Conservation (phyloP, 208 protist genomes). For the Leishmania aethiopica region DNA sequence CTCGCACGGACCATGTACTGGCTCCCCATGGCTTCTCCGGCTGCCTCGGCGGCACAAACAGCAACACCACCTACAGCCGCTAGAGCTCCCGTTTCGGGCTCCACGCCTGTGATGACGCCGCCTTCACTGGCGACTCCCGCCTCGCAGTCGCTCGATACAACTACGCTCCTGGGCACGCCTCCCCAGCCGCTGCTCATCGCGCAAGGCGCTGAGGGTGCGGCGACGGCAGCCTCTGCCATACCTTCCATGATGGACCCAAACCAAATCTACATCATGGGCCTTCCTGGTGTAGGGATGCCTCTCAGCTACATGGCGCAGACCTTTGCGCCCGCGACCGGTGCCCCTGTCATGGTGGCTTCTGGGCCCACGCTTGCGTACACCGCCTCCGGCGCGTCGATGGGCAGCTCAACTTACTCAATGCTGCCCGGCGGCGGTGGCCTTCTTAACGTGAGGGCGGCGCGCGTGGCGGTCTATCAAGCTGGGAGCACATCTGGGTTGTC, state of each 20-base stretch:
- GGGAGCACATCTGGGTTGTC: neutral
- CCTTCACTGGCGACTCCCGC: neutral
- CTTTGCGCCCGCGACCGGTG: neutral
- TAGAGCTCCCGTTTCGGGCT: neutral
- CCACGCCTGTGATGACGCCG: neutral
- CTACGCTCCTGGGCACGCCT: neutral
- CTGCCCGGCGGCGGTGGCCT: neutral
- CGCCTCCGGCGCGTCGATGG: neutral
- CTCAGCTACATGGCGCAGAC: neutral
- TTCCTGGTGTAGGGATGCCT: neutral
- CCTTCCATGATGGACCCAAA: neutral
- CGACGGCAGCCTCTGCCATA: neutral
- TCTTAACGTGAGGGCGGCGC: neutral
- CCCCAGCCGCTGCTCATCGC: neutral
- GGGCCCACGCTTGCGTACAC: neutral
- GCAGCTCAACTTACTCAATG: neutral
- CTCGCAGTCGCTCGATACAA: neutral
- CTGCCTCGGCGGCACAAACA: neutral
- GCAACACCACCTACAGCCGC: neutral
- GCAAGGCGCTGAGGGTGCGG: neutral
- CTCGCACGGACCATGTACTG: conserved; percentile 3
- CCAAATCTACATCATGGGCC: neutral
- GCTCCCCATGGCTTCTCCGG: neutral
- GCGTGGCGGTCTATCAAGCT: neutral
- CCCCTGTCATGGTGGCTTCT: neutral